phyloP scores from a whole-genome alignment of 208 protist genomes.

The Spongospora subterranea region DNA sequence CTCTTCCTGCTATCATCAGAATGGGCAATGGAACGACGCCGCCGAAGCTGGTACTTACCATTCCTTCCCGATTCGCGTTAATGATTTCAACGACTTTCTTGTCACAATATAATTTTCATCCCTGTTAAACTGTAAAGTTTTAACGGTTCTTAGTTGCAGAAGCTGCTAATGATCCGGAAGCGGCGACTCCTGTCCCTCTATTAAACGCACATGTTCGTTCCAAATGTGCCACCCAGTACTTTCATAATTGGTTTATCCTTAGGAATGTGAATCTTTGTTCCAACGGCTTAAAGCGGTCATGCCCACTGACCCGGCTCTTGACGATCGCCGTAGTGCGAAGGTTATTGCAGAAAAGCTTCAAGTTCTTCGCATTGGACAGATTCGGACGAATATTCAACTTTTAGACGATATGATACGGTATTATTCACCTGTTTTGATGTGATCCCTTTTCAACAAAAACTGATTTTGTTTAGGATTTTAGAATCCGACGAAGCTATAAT shows the following conservation, averaged over 20 bases:
- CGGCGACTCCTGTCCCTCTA: neutral
- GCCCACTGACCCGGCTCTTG: neutral
- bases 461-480: neutral
- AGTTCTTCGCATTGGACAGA: neutral
- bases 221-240: neutral
- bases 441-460: neutral
- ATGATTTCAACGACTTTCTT: no score
- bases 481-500: neutral
- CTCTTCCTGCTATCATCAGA: neutral
- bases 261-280: neutral
- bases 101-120: no score
- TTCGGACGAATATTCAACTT: neutral
- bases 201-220: neutral
- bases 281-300: neutral
- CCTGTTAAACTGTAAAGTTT: no score
- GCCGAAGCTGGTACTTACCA: neutral
- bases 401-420: neutral
- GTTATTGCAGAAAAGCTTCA: neutral
- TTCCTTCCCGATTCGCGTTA: neutral
- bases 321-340: neutral
- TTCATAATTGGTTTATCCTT: neutral
- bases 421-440: neutral
- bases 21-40: neutral
- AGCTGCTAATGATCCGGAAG: neutral
- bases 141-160: no score